phyloP scores from a whole-genome alignment of 257 asterid genomes.

The Cinchona pubescens region DNA sequence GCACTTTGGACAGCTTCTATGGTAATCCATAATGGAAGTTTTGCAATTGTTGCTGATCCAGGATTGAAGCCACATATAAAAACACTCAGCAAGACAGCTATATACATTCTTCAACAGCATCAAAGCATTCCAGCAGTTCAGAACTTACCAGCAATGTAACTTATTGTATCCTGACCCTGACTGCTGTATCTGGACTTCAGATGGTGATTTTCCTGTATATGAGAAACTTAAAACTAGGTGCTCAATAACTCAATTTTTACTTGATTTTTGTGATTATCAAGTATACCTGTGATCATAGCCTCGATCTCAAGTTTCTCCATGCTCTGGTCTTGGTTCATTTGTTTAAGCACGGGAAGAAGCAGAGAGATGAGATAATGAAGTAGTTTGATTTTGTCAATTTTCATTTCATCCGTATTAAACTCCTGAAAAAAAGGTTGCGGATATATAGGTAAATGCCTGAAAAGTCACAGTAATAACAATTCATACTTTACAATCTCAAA shows the following conservation, averaged over 20 bases:
- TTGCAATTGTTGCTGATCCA: slow-evolving; percentile 74
- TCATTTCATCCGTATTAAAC: slow-evolving; percentile 45
- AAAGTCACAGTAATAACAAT: slow-evolving; percentile 15
- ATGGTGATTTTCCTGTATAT: slow-evolving; percentile 51
- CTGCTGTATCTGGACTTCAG: slow-evolving; percentile 56
- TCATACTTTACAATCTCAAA: slow-evolving; percentile 15
- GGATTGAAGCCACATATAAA: slow-evolving; percentile 27
- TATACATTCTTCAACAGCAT: slow-evolving; percentile 17
- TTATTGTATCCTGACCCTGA: slow-evolving; percentile 33
- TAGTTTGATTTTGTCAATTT: slow-evolving; percentile 49
- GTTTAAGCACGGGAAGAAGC: slow-evolving; percentile 83
- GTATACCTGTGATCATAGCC: slow-evolving; percentile 64
- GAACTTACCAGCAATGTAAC: slow-evolving; percentile 62
- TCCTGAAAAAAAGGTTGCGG: slow-evolving; percentile 49
- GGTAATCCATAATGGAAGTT: slow-evolving; percentile 74
- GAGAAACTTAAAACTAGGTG: slow-evolving; percentile 12
- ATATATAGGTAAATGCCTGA: slow-evolving; percentile 24
- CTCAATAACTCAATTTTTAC: background rate
- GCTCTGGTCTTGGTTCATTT: slow-evolving; percentile 59
- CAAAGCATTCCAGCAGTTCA: slow-evolving; percentile 19
- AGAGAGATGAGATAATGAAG: slow-evolving; percentile 63
- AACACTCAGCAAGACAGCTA: slow-evolving; percentile 22
- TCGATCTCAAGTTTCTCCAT: slow-evolving; percentile 70
- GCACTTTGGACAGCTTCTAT: slow-evolving; percentile 78
- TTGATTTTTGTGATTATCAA: background rate